Base-by-base conservation (phyloP, 179 eudicot genomes). In the Spergularia azorica region DNA sequence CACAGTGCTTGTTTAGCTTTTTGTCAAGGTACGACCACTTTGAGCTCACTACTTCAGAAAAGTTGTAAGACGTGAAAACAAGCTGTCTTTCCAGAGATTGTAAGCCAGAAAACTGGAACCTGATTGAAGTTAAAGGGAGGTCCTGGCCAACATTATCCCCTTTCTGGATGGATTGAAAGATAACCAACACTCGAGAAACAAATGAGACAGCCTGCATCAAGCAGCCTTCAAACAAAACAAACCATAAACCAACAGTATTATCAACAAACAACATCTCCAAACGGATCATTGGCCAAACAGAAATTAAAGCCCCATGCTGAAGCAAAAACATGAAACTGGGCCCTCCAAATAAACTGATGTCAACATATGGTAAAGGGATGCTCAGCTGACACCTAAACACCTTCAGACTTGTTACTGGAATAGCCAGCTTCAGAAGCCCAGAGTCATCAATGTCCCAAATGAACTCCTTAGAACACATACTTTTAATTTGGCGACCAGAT, bases 261-360 rank as follows among this genome's bases (percentile, higher is more conserved):
- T 96, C 99, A 68, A 96, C 89, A 79, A 94, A 88, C 79, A 96
- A 87, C 81, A 96, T 87, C 87, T 96, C 94, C 91, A 96, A 48
- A 59, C 72, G 77, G 82, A 96, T 87, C 76, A 70, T 80, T 74
- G 94, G 96, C 89, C 91, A 94, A 9, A 79, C 58, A 73, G 83
- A 81, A 70, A 79, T 73, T 61, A 96, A 18, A 61, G 85, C 66
- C 48, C 97, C 97, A 84, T 84, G 86, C 74, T 82, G 89, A 78
- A 79, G 87, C 85, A 90, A 67, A 67, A 83, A 79, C 70, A 64
- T 54, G 69, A 13, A 73, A 54, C 68, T 62, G 71, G 83, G 87
- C 59, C 62, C 65, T 78, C 80, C 86, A 78, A 86, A 71, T 60
- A 83, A 65, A 63, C 72, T 78, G 76, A 36, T 62, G 51, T 75